phyloP scores from a whole-genome alignment of 192 early-diverging fungal species.

The Phycomyces nitens region DNA sequence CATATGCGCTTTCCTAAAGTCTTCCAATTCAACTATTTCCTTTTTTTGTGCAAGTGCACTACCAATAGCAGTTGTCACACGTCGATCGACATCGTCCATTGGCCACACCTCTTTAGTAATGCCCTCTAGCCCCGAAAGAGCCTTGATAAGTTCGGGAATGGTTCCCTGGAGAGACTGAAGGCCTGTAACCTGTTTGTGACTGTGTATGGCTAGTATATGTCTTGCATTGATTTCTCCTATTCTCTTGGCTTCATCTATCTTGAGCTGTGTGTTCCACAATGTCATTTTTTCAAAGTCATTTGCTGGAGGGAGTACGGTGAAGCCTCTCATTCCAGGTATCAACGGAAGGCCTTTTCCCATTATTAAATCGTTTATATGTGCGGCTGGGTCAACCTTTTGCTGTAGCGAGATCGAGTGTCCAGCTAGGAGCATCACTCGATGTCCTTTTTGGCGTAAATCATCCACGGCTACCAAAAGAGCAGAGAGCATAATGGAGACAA shows the following conservation, averaged over 20 bases:
- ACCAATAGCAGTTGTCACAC: slow-evolving; percentile 48
- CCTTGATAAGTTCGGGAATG: slow-evolving; percentile 10
- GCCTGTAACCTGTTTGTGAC: slow-evolving; percentile 26
- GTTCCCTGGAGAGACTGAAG: background rate
- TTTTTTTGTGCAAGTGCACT: slow-evolving; percentile 25
- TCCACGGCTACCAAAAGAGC: slow-evolving; percentile 42
- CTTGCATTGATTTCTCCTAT: slow-evolving; percentile 44
- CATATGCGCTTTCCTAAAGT: slow-evolving; percentile 25
- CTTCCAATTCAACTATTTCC: slow-evolving; percentile 8
- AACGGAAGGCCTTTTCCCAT: background rate
- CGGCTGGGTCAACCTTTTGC: slow-evolving; percentile 1
- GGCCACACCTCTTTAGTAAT: slow-evolving; percentile 43
- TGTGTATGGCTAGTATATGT: slow-evolving; percentile 34
- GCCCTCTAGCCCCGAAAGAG: slow-evolving; percentile 27
- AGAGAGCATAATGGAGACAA: slow-evolving; percentile 36
- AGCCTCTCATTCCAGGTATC: slow-evolving; percentile 11
- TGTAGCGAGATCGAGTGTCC: slow-evolving; percentile 43
- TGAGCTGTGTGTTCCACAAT: slow-evolving; percentile 27
- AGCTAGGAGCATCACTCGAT: slow-evolving; percentile 43
- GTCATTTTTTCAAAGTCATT: slow-evolving; percentile 5
- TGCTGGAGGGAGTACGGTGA: background rate
- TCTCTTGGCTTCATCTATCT: slow-evolving; percentile 34
- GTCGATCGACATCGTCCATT: slow-evolving; percentile 40
- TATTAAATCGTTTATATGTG: background rate
- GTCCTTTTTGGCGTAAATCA: slow-evolving; percentile 38